Evolutionary conservation across 371 early-diverging fungal species (phyloP), one percentile per base, ranked within the genome.

Genomic region (Cladochytrium tenue): DNA sequence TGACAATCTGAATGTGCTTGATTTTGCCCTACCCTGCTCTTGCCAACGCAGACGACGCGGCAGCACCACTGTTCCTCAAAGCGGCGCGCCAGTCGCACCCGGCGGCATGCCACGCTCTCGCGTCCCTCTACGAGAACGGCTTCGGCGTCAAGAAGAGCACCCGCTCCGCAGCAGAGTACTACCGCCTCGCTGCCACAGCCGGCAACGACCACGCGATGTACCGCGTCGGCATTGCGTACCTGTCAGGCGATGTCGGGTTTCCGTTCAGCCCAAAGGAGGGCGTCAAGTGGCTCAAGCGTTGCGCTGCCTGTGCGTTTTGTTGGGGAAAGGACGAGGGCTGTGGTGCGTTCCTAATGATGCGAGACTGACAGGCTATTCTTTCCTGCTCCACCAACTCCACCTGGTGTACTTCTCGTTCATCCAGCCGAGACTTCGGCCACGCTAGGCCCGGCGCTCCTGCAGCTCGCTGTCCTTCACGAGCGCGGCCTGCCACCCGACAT

Each of bases 241-340:
- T 57, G 58, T 30, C 26, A 3, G 58, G 58, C 3, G 58, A 32
- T 15, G 7, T 32, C 17, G 31, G 32, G 7, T 32, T 30, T 7
- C 26, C 26, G 58, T 10, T 4, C 31, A 57, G 32, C 32, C 31
- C 32, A 57, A 57, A 32, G 32, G 58, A 57, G 58, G 58, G 58
- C 10, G 30, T 57, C 31, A 57, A 25, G 58, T 57, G 32, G 31
- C 26, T 57, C 31, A 57, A 57, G 25, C 43, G 43, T 13, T 43
- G 43, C 43, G 20, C 43, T 43, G 7, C n/a, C n/a, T n/a, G n/a
- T n/a, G n/a, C n/a, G n/a, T n/a, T n/a, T n/a, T n/a, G n/a, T n/a
- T n/a, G n/a, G n/a, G n/a, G n/a, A n/a, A n/a, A n/a, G n/a, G n/a
- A n/a, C n/a, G n/a, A n/a, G n/a, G n/a, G n/a, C n/a, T n/a, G n/a